Base-by-base conservation (phyloP, 2,329 filamentous ascomycete species). In the Emmonsia crescens region DNA sequence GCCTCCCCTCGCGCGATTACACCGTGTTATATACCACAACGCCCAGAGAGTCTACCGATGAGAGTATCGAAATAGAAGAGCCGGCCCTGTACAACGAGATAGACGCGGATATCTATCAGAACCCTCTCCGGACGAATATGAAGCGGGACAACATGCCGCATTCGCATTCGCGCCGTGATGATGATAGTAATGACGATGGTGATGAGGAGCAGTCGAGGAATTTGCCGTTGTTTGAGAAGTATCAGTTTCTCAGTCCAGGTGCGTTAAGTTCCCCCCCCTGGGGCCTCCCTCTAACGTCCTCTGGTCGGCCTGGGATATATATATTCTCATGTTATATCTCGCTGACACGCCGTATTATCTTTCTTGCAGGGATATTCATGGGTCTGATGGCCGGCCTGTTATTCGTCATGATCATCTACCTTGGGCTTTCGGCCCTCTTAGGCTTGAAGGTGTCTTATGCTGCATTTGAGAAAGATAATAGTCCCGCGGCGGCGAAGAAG, bases 401-500 rank as follows among this genome's bases (percentile, higher is more conserved):
- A 46, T 81, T 96, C 57, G 76, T 96, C 64, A 78, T 84, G 33
- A 92, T 97, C 67, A 79, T 96, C 5, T 87, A 87, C 66, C 86
- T 92, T 61, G 94, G 88, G 16, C 77, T 97, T 61, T 84, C 76
- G 63, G 91, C 89, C 16, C 80, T 97, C 14, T 79, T 83, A 6
- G 93, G 90, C 67, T 81, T 99, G 21, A 82, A 96, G 74, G 90
- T 97, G 36, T 89, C 90, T 0, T 97, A 97, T 74, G 91, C 89
- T 65, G 91, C 94, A 1, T 99, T 97, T 73, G 93, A 95, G 73
- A 96, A 96, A 80, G 93, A 96, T 68, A 96, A 91, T 81, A 90
- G 91, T 0, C 89, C 91, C n/a, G 81, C 85, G 44, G 88, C 88
- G 38, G 89, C 95, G 76, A 96, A 92, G 84, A 96, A 85, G 73